Evolutionary conservation across 176 grass and related monocot species (phyloP).

Genomic region (Oryza punctata): DNA sequence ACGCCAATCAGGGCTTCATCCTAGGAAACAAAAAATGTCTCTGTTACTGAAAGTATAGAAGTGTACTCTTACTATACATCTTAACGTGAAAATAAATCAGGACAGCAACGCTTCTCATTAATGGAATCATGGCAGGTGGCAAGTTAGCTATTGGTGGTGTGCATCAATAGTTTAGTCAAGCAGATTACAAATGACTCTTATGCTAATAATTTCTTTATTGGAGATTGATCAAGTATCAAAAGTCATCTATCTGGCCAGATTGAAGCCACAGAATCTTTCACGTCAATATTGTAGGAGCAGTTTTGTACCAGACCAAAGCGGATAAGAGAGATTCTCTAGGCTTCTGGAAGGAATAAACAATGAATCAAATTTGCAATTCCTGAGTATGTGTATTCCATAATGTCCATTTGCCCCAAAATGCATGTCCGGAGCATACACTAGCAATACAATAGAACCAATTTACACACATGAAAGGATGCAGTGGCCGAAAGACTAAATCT

Average conservation of each 20-base stretch:
- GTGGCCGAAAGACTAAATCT: background rate
- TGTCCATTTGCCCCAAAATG: background rate
- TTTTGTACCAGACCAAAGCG: slow-evolving; percentile 13
- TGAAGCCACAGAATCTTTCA: slow-evolving; percentile 14
- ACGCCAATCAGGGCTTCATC: slow-evolving; percentile 28
- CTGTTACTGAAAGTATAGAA: background rate
- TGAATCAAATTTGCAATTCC: slow-evolving; percentile 9
- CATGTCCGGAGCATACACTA: background rate
- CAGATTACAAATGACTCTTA: background rate
- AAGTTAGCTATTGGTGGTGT: background rate
- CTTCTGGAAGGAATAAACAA: slow-evolving; percentile 15
- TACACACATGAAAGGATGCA: background rate
- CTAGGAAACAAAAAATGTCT: slow-evolving; percentile 2
- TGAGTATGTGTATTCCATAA: background rate
- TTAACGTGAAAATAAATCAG: background rate
- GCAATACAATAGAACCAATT: background rate
- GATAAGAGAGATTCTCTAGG: slow-evolving; percentile 17
- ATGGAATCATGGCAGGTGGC: background rate
- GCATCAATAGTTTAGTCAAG: background rate
- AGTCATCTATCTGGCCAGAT: background rate
- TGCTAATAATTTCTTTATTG: background rate
- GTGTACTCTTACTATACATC: background rate
- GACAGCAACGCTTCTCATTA: background rate
- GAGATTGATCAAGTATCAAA: slow-evolving; percentile 16
- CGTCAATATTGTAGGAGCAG: slow-evolving; percentile 15